Evolutionary conservation across 2,329 filamentous ascomycete genomes (phyloP).

Genomic region (Colletotrichum sansevieriae): DNA sequence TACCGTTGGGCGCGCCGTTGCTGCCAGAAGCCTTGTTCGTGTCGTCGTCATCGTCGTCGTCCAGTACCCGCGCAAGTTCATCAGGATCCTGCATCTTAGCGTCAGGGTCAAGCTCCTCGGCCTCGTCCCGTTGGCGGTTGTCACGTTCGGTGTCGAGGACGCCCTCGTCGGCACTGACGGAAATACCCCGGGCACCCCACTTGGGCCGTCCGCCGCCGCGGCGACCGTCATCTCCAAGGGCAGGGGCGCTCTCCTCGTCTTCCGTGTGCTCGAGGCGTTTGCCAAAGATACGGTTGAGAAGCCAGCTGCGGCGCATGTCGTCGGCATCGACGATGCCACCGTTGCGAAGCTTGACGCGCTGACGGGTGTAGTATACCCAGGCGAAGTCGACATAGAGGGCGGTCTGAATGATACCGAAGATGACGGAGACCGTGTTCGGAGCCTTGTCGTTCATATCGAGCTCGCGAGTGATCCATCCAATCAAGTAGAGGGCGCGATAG

Average conservation of each 20-base stretch:
- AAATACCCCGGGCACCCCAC: slow-evolving; percentile 76
- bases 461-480: slow-evolving; percentile 88
- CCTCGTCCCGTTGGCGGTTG: slow-evolving; percentile 55
- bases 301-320: slow-evolving; percentile 86
- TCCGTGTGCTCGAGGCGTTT: slow-evolving; percentile 66
- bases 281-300: slow-evolving; percentile 83
- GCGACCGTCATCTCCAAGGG: slow-evolving; percentile 52
- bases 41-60: slow-evolving; percentile 69
- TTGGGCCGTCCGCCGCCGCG: slow-evolving; percentile 58
- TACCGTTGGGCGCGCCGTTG: slow-evolving; percentile 52
- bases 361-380: slow-evolving; percentile 95
- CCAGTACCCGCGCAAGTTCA: slow-evolving; percentile 71
- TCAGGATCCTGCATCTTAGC: slow-evolving; percentile 77
- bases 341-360: slow-evolving; percentile 91
- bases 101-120: slow-evolving; percentile 67
- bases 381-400: slow-evolving; percentile 93
- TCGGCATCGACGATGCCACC: slow-evolving; percentile 92
- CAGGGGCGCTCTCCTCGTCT: slow-evolving; percentile 71
- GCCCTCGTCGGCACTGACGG: slow-evolving; percentile 74
- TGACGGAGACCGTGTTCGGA: slow-evolving; percentile 79
- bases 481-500: slow-evolving; percentile 89
- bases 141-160: slow-evolving; percentile 65
- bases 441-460: slow-evolving; percentile 69
- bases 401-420: slow-evolving; percentile 92
- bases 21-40: slow-evolving; percentile 46